Evolutionary conservation across 106 monocot genomes (phyloP), one percentile per base, ranked within the genome.

Genomic region (Acorus calamus): DNA sequence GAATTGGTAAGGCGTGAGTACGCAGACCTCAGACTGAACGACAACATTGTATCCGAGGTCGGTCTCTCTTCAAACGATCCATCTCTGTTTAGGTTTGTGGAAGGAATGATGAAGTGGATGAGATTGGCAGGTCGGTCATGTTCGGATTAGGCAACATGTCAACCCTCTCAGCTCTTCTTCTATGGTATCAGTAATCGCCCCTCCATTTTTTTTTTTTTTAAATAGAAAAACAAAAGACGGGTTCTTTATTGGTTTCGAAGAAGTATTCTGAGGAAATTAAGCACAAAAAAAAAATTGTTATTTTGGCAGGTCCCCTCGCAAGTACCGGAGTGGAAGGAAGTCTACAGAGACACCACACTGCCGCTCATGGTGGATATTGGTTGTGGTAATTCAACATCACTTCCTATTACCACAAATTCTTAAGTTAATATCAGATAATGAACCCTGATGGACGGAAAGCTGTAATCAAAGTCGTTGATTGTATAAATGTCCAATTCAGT

Each of bases 321-420:
- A 47, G 66, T 67, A 1, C 90, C 90, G 7, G 72, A 79, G 8
- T 91, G 96, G 96, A 75, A 81, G 44, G 65, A 64, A 4, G 73
- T 87, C n/a, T 96, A 78, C 72, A 50, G 52, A 11, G 83, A 91
- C 56, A 67, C 76, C 11, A 66, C 66, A 11, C 78, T 87, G 44
- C 96, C 96, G 4, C 76, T 96, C 50, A 96, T 88, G 90, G 87
- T 96, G 56, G 96, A 96, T 62, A 96, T 96, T 54, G 96, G 96
- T 43, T 74, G 82, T 52, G 91, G 96, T 94, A 80, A 28, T 28
- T 28, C 52, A 50, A 60, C 11, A 57, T 69, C 48, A 14, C 10
- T 14, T 46, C 4, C 4, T 49, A 8, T 2, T 28, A 28, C 28
- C 1, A 28, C 28, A 0, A 28, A 28, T 28, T 28, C 28, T 28